Percentiles rank a stretch among this genome's conserved stretches.
Conservation (phyloP, 805 yeast species). For the Middelhovenomyces tepae region DNA sequence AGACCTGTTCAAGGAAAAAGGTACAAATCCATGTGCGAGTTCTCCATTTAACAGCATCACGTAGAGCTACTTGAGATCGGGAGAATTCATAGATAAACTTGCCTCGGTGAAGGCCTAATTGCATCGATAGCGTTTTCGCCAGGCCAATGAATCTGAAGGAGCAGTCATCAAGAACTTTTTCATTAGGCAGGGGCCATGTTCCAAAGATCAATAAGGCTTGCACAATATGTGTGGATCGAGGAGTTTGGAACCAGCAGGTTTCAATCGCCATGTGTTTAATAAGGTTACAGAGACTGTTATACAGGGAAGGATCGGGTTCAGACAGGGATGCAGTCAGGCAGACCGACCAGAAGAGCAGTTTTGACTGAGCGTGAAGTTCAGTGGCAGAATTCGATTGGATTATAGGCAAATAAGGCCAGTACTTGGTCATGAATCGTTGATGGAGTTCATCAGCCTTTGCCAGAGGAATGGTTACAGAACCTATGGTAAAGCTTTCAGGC, state of each 20-base stretch:
- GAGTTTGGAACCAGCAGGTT: conserved; percentile 88
- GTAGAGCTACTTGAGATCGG: conserved; percentile 78
- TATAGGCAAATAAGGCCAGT: conserved; percentile 73
- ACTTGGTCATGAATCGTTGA: conserved; percentile 52
- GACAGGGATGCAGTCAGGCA: conserved; percentile 78
- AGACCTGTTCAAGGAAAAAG: conserved; percentile 79
- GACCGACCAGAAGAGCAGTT: conserved; percentile 82
- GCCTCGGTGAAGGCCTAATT: conserved; percentile 85
- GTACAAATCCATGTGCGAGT: conserved; percentile 88
- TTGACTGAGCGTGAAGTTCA: conserved; percentile 75
- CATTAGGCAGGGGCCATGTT: conserved; percentile 89
- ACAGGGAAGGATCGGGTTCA: conserved; percentile 79
- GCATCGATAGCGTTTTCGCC: conserved; percentile 76
- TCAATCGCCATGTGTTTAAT: conserved; percentile 84
- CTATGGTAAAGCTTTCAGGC: conserved; percentile 69
- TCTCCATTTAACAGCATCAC: conserved; percentile 90
- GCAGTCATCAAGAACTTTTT: conserved; percentile 85
- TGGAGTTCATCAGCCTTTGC: conserved; percentile 68
- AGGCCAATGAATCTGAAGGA: conserved; percentile 82
- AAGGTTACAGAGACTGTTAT: conserved; percentile 63
- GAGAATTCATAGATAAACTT: conserved; percentile 86
- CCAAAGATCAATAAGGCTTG: conserved; percentile 81
- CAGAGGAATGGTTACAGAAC: conserved; percentile 60
- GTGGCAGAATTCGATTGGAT: conserved; percentile 60
- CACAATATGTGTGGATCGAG: conserved; percentile 86